Percentiles rank a stretch among this genome's conserved stretches.
phyloP scores from a whole-genome alignment of 129 eudicot genomes.

The Artemisia annua region DNA sequence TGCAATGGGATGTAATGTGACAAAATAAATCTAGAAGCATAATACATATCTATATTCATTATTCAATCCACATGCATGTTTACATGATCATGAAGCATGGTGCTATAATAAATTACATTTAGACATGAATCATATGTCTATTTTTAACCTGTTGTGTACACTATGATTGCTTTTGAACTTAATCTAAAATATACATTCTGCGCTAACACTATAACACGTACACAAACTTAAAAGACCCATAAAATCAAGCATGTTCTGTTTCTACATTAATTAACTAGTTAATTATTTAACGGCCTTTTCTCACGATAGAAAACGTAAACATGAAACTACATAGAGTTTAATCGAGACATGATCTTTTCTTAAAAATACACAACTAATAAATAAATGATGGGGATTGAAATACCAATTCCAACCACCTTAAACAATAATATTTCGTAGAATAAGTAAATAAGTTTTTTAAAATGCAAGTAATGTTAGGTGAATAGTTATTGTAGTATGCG shows the following conservation, averaged over 20 bases:
- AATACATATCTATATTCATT: background rate
- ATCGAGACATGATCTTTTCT: background rate
- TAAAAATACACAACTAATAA: background rate
- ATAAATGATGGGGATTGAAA: background rate
- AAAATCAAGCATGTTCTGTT: background rate
- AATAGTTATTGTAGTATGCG: slow-evolving; percentile 22
- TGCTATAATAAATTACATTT: slow-evolving; percentile 20
- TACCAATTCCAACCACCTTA: background rate
- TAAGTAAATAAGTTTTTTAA: background rate
- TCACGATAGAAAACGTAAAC: background rate
- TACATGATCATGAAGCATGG: slow-evolving; percentile 36
- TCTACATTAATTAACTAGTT: background rate
- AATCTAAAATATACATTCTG: no score
- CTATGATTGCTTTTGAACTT: no score
- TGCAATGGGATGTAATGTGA: slow-evolving; percentile 16
- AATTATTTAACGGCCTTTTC: background rate
- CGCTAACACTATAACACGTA: no score
- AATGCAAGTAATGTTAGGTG: slow-evolving; percentile 34
- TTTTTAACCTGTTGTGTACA: no score
- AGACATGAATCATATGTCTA: no score
- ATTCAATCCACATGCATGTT: background rate
- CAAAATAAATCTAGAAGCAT: slow-evolving; percentile 36
- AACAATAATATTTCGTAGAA: background rate
- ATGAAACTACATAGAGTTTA: background rate
- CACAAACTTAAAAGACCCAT: background rate